These are phyloP conservation scores for Aureobasidium sp. DNA, from an alignment of 2,329 filamentous ascomycete genomes.

Conservation along the genomic window DNA sequence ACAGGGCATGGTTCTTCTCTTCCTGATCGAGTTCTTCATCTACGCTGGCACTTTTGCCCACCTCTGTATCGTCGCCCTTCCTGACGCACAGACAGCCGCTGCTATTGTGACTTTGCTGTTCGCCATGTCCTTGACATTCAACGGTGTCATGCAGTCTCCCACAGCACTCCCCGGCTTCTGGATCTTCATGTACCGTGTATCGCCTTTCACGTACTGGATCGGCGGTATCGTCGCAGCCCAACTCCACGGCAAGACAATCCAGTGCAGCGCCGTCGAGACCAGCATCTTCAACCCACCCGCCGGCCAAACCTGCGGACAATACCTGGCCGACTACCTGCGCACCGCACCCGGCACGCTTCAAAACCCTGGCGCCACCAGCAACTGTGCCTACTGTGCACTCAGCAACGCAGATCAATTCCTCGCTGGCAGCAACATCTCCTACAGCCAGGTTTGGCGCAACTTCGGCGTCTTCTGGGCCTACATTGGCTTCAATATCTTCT, in stretches of 20 bases:
- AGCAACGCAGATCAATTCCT: conserved; percentile 44
- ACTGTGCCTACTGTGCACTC: conserved; percentile 47
- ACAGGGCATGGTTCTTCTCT: conserved; percentile 59
- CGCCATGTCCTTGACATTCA: conserved; percentile 43
- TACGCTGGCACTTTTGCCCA: conserved; percentile 67
- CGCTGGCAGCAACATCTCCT: conserved; percentile 35
- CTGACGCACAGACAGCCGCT: conserved; percentile 60
- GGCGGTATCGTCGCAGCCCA: conserved; percentile 34
- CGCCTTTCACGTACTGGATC: conserved; percentile 59
- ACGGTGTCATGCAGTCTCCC: conserved; percentile 56
- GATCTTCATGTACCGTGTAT: conserved; percentile 69
- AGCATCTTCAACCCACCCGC: conserved; percentile 35
- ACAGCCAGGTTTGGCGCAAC: conserved; percentile 56
- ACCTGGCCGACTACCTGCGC: conserved; percentile 38
- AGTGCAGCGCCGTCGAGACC: conserved; percentile 40
- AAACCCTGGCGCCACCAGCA: conserved; percentile 37
- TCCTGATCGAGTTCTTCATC: conserved; percentile 52
- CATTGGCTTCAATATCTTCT: conserved; percentile 55
- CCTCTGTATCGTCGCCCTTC: conserved; percentile 65
- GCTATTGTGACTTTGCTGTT: conserved; percentile 45
- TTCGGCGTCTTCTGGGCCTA: conserved; percentile 64
- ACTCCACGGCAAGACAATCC: conserved; percentile 42
- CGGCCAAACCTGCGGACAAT: conserved; percentile 37
- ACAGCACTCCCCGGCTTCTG: conserved; percentile 60
- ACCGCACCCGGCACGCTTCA: conserved; percentile 36